Evolutionary conservation across 2,329 filamentous ascomycete genomes (phyloP), one percentile per base, ranked within the genome.

Genomic region (Alternaria triticina): DNA sequence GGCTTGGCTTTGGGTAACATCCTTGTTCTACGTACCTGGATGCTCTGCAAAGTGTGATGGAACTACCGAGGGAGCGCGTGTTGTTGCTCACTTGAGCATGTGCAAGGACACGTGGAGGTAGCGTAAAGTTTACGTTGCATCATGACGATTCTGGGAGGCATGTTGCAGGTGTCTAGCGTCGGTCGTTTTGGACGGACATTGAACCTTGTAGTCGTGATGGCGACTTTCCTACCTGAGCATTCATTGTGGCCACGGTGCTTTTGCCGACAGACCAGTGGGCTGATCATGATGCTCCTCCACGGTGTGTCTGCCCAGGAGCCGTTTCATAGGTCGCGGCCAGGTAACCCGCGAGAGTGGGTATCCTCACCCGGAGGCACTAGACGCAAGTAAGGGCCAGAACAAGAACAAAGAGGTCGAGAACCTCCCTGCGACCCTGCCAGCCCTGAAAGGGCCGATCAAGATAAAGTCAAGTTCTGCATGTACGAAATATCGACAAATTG

Each of bases 281-380:
- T 51, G 59, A 50, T 27, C n/a, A 22, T 61, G 20, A 17, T 57
- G 36, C 44, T 46, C 44, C 57, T 59, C 57, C 47, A 17, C 36
- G 33, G 2, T 40, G 43, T 27, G 22, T 57, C 51, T 45, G 59
- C 46, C 46, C 45, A 17, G 33, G 9, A 11, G 20, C 22, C 27
- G 20, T n/a, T 40, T 57, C 11, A 20, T 57, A 43, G 52, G 52
- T 54, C 5, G 52, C 52, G 52, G 52, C 30, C 22, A 20, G 12
- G 17, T 8, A 9, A n/a, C 23, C 59, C 45, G 33, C 3, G 17
- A 30, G 13, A n/a, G 30, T 46, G 43, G 60, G 20, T 44, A 43
- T 10, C 30, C 27, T 15, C 40, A 46, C 46, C 54, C 12, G 28
- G 20, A 20, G 54, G 3, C 44, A 57, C 58, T 57, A 30, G 30